phyloP scores from a whole-genome alignment of 306 rosid genomes.

The Corylus heterophylla region DNA sequence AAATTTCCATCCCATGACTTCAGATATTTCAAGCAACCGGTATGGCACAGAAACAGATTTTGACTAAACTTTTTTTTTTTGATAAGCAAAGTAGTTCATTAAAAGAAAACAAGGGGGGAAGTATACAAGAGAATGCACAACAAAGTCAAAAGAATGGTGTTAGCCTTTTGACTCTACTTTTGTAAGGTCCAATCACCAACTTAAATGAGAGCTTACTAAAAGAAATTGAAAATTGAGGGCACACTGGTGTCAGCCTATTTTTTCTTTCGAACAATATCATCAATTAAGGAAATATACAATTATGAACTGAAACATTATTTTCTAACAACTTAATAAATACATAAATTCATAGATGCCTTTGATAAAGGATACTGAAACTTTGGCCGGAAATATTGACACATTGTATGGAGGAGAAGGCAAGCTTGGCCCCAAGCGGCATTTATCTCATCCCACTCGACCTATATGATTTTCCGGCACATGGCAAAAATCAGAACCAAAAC shows the following conservation, averaged over 20 bases:
- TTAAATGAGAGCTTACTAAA: background rate
- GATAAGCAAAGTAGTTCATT: no score
- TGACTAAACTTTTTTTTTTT: background rate
- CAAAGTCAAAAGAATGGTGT: no score
- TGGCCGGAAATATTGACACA: conserved; percentile 94
- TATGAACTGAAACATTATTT: background rate
- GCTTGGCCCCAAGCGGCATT: conserved; percentile 99
- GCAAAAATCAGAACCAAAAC: conserved; percentile 30
- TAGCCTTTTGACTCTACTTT: background rate
- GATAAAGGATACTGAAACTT: conserved; percentile 72
- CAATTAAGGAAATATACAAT: background rate
- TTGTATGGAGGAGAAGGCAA: conserved; percentile 95
- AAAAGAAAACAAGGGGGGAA: no score
- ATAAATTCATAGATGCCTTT: background rate
- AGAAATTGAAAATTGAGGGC: background rate
- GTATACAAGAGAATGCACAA: no score
- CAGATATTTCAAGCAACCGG: background rate
- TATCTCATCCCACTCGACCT: conserved; percentile 99
- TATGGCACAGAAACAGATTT: background rate
- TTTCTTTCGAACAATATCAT: background rate
- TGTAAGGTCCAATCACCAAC: background rate
- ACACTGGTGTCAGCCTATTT: background rate
- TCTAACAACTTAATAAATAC: background rate
- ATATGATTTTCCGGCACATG: conserved; percentile 30
- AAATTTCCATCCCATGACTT: background rate